Evolutionary conservation across 1,284 basidiomycete genomes (phyloP).

Genomic region (Cutaneotrichosporon curvatum): DNA sequence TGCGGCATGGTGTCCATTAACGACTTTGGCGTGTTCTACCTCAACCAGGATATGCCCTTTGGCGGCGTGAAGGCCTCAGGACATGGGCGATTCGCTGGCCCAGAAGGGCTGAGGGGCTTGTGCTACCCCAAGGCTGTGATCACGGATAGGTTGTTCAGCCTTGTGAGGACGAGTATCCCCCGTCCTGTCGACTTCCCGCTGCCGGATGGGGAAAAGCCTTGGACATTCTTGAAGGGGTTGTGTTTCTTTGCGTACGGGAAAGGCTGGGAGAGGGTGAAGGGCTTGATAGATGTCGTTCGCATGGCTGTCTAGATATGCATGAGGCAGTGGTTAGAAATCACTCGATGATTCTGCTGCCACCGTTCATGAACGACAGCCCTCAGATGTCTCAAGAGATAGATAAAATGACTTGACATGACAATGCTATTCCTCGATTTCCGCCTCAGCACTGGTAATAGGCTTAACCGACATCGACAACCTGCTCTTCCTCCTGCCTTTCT

Average conservation of each 20-base stretch:
- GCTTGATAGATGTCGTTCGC: slow-evolving; percentile 28
- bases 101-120: slow-evolving; percentile 79
- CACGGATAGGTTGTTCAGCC: slow-evolving; percentile 71
- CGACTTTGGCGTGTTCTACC: slow-evolving; percentile 85
- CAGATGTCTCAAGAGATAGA: too few relatives aligned
- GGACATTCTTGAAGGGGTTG: slow-evolving; percentile 70
- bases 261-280: slow-evolving; percentile 23
- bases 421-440: too few relatives aligned
- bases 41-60: slow-evolving; percentile 87
- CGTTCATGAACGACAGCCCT: too few relatives aligned
- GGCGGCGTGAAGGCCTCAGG: slow-evolving; percentile 84
- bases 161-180: slow-evolving; percentile 79
- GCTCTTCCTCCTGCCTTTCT: too few relatives aligned
- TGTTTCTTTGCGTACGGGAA: slow-evolving; percentile 68
- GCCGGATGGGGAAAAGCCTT: slow-evolving; percentile 39
- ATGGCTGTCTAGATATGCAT: background rate
- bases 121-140: slow-evolving; percentile 83
- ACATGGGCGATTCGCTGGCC: slow-evolving; percentile 84
- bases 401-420: too few relatives aligned
- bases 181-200: slow-evolving; percentile 21
- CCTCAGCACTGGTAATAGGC: too few relatives aligned
- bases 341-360: too few relatives aligned
- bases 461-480: too few relatives aligned
- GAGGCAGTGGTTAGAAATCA: too few relatives aligned
- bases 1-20: slow-evolving; percentile 97